Evolutionary conservation across 768 basidiomycete species (phyloP).

Genomic region (Naganishia onofrii): DNA sequence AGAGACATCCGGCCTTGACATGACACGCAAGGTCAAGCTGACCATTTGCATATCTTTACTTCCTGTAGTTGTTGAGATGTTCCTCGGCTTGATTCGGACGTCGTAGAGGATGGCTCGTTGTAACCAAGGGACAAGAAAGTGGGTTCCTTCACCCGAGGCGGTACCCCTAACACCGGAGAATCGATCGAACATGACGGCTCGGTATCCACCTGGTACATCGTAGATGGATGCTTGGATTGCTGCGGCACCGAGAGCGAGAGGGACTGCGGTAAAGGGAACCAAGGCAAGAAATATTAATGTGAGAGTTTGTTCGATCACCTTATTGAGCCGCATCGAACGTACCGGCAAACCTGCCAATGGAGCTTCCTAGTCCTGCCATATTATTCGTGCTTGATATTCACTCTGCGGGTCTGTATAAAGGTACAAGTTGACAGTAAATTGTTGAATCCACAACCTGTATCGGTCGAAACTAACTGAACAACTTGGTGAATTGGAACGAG

Average conservation of each 20-base stretch:
- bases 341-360: conserved; percentile 23
- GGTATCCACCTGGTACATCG: conserved; percentile 74
- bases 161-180: conserved; percentile 81
- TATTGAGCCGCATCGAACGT: background rate
- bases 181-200: conserved; percentile 97
- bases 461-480: no score
- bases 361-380: conserved; percentile 20
- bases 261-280: conserved; percentile 58
- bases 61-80: conserved; percentile 97
- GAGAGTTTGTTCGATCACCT: background rate
- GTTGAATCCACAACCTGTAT: no score
- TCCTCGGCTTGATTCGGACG: conserved; percentile 96
- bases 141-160: conserved; percentile 86
- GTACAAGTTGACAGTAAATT: no score
- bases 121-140: conserved; percentile 91
- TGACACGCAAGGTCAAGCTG: conserved; percentile 88
- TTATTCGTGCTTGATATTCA: background rate
- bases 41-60: conserved; percentile 98
- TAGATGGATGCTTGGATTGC: conserved; percentile 59
- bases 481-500: background rate
- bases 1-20: conserved; percentile 83
- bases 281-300: background rate
- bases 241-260: conserved; percentile 59
- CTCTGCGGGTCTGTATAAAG: background rate
- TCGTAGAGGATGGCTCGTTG: conserved; percentile 96